These are phyloP conservation scores for Sporopachydermia cereana DNA, from an alignment of 1,139 yeast species.

Conservation along the genomic window DNA sequence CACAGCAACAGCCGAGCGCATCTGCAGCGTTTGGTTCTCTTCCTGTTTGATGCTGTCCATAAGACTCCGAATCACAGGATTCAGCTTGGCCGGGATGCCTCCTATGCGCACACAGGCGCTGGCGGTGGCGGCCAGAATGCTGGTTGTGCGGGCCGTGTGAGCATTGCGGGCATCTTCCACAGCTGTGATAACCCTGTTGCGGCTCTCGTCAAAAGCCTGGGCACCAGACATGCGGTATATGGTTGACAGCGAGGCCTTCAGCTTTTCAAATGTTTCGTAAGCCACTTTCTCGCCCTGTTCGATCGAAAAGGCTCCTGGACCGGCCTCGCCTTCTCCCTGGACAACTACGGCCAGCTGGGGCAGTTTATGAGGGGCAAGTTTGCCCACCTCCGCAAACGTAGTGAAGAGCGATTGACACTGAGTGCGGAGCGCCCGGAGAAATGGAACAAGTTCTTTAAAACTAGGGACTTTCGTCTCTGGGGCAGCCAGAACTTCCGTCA, in stretches of 20 bases:
- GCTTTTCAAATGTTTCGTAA: slow-evolving; percentile 52
- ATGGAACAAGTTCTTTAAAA: slow-evolving; percentile 81
- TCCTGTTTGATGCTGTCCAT: slow-evolving; percentile 91
- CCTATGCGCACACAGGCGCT: slow-evolving; percentile 42
- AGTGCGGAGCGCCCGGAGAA: slow-evolving; percentile 72
- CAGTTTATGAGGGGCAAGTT: slow-evolving; percentile 58
- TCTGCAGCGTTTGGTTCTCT: slow-evolving; percentile 52
- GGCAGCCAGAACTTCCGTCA: slow-evolving; percentile 33
- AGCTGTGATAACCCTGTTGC: slow-evolving; percentile 51
- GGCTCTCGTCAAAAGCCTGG: slow-evolving; percentile 71
- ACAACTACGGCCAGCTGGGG: slow-evolving; percentile 84
- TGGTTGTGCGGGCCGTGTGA: slow-evolving; percentile 40
- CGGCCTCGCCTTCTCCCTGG: slow-evolving; percentile 91
- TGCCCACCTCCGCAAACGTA: slow-evolving; percentile 66
- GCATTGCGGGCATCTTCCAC: slow-evolving; percentile 58
- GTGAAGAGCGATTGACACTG: slow-evolving; percentile 77
- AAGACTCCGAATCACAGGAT: slow-evolving; percentile 77
- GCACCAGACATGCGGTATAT: slow-evolving; percentile 61
- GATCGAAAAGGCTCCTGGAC: slow-evolving; percentile 83
- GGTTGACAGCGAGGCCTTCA: slow-evolving; percentile 55
- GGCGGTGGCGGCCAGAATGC: slow-evolving; percentile 66
- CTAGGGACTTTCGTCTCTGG: slow-evolving; percentile 34
- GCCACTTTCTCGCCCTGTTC: slow-evolving; percentile 66
- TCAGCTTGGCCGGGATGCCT: slow-evolving; percentile 73
- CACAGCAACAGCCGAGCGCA: slow-evolving; percentile 58